These are phyloP conservation scores for Nicotiana otophora DNA, from an alignment of 257 asterid species.

Conservation along the genomic window DNA sequence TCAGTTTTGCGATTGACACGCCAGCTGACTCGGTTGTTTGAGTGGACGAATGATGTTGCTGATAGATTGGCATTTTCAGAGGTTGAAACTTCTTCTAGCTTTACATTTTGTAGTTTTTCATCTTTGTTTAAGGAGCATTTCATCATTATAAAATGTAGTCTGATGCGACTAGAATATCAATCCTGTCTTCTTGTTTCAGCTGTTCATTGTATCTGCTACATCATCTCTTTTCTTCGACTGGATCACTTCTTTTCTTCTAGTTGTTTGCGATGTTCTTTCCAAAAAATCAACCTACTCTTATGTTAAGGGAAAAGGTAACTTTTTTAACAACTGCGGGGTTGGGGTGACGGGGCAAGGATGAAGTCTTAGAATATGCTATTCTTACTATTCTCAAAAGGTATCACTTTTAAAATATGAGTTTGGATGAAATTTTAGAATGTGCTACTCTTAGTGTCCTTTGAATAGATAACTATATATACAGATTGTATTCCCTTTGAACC, in stretches of 20 bases:
- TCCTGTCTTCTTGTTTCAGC: neutral
- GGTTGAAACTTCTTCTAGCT: conserved; percentile 29
- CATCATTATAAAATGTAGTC: neutral
- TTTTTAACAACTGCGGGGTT: neutral
- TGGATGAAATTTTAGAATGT: neutral
- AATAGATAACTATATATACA: neutral
- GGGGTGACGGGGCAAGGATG: neutral
- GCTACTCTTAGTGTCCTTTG: neutral
- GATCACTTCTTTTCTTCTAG: neutral
- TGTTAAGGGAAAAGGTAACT: neutral
- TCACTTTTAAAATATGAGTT: neutral
- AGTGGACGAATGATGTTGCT: conserved; percentile 97
- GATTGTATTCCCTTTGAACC: neutral
- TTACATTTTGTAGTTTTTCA: neutral
- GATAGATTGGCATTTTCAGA: conserved; percentile 98
- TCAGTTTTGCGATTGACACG: conserved; percentile 85
- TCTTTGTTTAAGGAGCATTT: neutral
- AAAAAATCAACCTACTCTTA: neutral
- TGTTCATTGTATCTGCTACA: neutral
- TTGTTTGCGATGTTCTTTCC: neutral
- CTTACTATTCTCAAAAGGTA: neutral
- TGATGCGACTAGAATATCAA: neutral
- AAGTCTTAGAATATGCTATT: neutral
- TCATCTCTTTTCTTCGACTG: neutral
- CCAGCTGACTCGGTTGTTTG: conserved; percentile 84